These are phyloP conservation scores for Solanum lycopersicoides DNA, from an alignment of 257 asterid species.

Conservation along the genomic window DNA sequence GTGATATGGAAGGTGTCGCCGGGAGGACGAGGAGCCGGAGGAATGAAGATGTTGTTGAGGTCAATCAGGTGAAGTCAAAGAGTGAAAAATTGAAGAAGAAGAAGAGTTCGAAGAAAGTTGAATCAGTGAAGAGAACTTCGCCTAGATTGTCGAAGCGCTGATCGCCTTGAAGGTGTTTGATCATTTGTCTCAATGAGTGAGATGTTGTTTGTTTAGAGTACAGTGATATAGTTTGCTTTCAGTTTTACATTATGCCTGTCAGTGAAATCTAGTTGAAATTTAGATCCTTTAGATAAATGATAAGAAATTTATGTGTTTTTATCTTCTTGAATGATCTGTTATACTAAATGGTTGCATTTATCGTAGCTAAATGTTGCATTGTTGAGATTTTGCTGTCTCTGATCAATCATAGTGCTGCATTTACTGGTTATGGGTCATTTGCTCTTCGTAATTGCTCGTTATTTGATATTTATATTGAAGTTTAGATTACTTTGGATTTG, in stretches of 20 bases:
- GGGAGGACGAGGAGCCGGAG: slow-evolving; percentile 17
- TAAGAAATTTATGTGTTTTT: neutral
- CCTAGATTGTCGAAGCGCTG: slow-evolving; percentile 34
- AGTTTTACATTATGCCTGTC: neutral
- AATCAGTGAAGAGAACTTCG: slow-evolving; percentile 31
- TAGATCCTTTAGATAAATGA: neutral
- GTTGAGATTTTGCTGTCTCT: neutral
- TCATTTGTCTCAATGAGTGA: neutral
- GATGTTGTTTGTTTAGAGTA: neutral
- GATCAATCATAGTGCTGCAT: neutral
- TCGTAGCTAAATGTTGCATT: neutral
- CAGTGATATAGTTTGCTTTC: neutral
- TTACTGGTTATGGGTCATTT: neutral
- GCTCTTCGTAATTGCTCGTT: neutral
- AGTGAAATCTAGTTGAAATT: neutral
- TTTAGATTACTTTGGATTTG: rapidly evolving
- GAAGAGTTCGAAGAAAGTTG: slow-evolving; percentile 9
- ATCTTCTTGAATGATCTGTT: neutral
- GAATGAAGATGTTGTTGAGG: neutral
- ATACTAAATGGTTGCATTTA: neutral
- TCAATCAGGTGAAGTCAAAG: slow-evolving; percentile 2
- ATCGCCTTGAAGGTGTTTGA: slow-evolving; percentile 15
- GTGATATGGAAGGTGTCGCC: neutral
- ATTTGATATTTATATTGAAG: rapidly evolving
- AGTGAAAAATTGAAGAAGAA: neutral